Evolutionary conservation across 202 grass and related monocot species (phyloP), one percentile per base, ranked within the genome.

Genomic region (Schoenoplectus tabernaemontani): DNA sequence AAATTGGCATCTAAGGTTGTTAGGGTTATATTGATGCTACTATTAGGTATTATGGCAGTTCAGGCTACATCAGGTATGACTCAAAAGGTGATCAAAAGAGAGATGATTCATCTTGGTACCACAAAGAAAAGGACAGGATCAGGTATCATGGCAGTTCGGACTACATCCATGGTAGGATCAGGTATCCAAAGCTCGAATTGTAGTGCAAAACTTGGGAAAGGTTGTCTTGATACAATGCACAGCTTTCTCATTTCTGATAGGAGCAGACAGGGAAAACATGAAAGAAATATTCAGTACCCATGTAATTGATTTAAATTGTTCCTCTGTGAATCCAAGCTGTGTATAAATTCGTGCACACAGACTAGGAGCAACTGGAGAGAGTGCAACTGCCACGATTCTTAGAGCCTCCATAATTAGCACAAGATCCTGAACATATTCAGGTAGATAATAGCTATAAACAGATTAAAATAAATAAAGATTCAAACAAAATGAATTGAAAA

Each of bases 241-340:
- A n/a, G 23, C 17, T 3, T 51, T 19, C 9, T 22, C 38, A 68
- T 11, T 68, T 43, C 64, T 68, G 38, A 3, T 42, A 23, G 1
- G 5, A 68, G 17, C 9, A 68, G 64, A 43, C n/a, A 37, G 64
- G 19, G 76, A 85, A 60, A 90, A 74, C 80, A 79, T 59, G 13
- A 38, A 76, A 57, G 7, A 22, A 37, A 33, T 30, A 76, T 76
- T 76, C 46, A 78, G 50, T 93, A 97, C 93, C 93, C 93, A 97
- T 74, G 82, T 90, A 73, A 86, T 65, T 79, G 81, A 50, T 48
- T 84, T 85, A 84, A 87, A 91, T 77, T 93, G 89, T 28, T 93
- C 91, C 53, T 93, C 68, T 8, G 93, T 86, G 80, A 91, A 93
- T 63, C 93, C 93, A 82, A 97, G 91, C 79, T 97, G 93, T 43